Evolutionary conservation across 192 early-diverging fungal species (phyloP), one percentile per base, ranked within the genome.

Genomic region (Coemansia sp.): DNA sequence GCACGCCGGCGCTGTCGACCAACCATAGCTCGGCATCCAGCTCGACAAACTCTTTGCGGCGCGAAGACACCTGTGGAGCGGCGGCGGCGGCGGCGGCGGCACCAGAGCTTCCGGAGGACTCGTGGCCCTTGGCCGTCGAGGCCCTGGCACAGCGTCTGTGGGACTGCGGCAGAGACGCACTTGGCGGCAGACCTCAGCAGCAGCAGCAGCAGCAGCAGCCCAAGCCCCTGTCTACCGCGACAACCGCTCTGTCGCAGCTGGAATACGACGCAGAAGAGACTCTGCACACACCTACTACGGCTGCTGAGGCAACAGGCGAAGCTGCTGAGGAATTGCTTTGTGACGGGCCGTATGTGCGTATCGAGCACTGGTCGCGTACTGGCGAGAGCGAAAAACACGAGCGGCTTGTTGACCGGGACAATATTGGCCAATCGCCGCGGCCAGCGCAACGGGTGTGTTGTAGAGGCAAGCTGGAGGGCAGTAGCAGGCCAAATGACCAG

Each of bases 331-430:
- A 60, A 27, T 6, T 32, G 46, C 60, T 77, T 42, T 77, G 74
- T 35, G 74, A 71, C 46, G 69, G 65, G 11, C 68, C 69, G 4
- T 77, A 71, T 36, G 74, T 77, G 57, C 62, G 59, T 11, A 54
- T 77, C 4, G 65, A 68, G 13, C 8, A 18, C 13, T 42, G 39
- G 39, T 42, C 39, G 39, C 1, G 14, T 16, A 42, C 13, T 16
- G 14, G 11, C 8, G 13, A 16, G 3, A 42, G 16, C 0, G 13
- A 42, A 3, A 18, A 42, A 13, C 39, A 42, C 16, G 0, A 42
- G 13, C 30, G 4, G 8, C 3, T 4, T 4, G 16, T 18, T 42
- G 13, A 5, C 13, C 39, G 13, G 39, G 39, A 42, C 39, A 42
- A 16, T 42, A 42, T 3, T 42, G 39, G 39, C 39, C 39, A 42